Evolutionary conservation across 805 yeast species (phyloP).

Genomic region (Candida awuae): DNA sequence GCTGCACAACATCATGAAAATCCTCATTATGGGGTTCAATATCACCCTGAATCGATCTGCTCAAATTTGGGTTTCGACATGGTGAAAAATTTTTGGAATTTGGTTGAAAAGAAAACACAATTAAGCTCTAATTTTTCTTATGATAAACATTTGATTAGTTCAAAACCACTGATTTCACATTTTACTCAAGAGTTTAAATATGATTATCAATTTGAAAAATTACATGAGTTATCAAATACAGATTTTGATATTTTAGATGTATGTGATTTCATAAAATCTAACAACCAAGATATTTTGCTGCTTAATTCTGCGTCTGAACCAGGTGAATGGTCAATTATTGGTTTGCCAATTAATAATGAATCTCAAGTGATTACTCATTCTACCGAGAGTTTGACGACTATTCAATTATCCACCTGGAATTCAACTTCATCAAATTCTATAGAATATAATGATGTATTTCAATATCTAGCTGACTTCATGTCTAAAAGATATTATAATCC

Average conservation of each 20-base stretch:
- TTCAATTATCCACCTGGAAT: slow-evolving; percentile 28
- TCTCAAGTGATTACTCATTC: slow-evolving; percentile 56
- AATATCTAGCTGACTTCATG: slow-evolving; percentile 43
- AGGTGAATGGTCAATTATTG: slow-evolving; percentile 84
- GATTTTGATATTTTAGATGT: slow-evolving; percentile 25
- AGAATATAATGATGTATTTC: slow-evolving; percentile 39
- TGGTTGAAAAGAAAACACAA: slow-evolving; percentile 12
- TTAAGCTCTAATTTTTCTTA: neutral
- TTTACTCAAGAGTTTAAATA: slow-evolving; percentile 9
- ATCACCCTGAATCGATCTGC: slow-evolving; percentile 94
- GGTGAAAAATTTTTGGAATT: slow-evolving; percentile 52
- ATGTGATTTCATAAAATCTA: slow-evolving; percentile 37
- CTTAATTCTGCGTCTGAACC: slow-evolving; percentile 77
- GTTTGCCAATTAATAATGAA: slow-evolving; percentile 43
- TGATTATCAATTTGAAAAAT: slow-evolving; percentile 13
- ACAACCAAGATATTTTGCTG: slow-evolving; percentile 42
- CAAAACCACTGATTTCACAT: slow-evolving; percentile 19
- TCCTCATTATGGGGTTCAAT: slow-evolving; percentile 92
- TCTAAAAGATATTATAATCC: slow-evolving; percentile 27
- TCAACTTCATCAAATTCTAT: neutral
- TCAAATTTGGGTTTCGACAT: slow-evolving; percentile 58
- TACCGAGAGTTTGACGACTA: slow-evolving; percentile 31
- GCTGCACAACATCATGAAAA: slow-evolving; percentile 53
- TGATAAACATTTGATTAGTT: slow-evolving; percentile 20
- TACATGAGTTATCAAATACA: slow-evolving; percentile 1